Base-by-base conservation (phyloP, 192 early-diverging fungal species). In the Globomyces pollinis-pini region DNA sequence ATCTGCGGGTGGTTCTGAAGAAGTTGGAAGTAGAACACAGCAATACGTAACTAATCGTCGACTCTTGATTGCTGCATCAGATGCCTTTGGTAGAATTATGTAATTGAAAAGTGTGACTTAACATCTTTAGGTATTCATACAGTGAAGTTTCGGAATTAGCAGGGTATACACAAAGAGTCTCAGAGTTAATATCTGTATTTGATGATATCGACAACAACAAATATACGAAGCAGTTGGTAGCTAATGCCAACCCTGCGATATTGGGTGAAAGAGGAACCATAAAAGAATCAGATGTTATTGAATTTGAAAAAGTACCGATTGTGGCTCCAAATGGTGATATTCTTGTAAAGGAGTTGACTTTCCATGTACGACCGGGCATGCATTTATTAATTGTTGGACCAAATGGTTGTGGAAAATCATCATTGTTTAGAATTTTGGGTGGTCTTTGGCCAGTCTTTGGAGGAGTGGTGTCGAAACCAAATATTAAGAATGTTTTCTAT, bases 381-480 rank as follows among this genome's bases (percentile, higher is more conserved):
- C 90, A 96, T 63, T 68, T 94, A 34, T 74, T 98, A 63, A 91
- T 96, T 64, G 83, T 91, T 28, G 96, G 94, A 1, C 93, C 93
- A 52, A 98, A 96, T 67, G 94, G 96, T 6, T 89, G 87, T 54
- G 94, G 94, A 50, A 68, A 80, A 73, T 87, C 87, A 20, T 91
- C 91, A 38, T 73, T 98, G 65, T 94, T 98, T 80, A 91, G 94
- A 52, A 93, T 99, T 57, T 75, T 99, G 5, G 91, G 89, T 51
- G 91, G 90, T 0, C 78, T 99, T 54, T 99, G 94, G 96, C 93
- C 94, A 18, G 85, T 91, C 16, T 98, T 90, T 73, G 92, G 88
- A 1, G 80, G 81, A 28, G 61, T 59, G 16, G 72, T 82, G 31
- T 50, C 50, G 56, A 77, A 75, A 51, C 74, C 78, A 35, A 36